These are phyloP conservation scores for Brasilioporus rufonigricans DNA, from an alignment of 768 basidiomycete species.

Conservation along the genomic window DNA sequence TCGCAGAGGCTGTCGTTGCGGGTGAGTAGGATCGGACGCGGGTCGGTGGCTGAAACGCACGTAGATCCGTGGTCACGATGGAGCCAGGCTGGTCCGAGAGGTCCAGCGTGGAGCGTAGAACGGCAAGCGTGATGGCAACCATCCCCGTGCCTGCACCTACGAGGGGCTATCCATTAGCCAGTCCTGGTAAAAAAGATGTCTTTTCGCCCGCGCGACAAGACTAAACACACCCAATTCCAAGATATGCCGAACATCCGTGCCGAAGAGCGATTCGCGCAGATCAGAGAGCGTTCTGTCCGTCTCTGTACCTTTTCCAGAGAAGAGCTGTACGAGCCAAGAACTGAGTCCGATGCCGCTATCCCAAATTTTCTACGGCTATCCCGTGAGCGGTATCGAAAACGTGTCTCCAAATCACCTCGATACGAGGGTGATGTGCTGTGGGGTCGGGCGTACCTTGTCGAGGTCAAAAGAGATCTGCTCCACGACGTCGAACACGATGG, in stretches of 20 bases:
- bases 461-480: constrained; percentile 91
- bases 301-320: constrained; percentile 12
- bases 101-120: constrained; percentile 43
- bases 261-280: constrained; percentile 41
- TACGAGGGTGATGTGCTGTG: too few relatives aligned
- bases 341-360: constrained; percentile 88
- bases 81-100: constrained; percentile 24
- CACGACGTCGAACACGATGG: constrained; percentile 44
- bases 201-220: neutral
- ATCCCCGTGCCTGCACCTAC: constrained; percentile 85
- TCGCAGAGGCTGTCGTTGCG: constrained; percentile 67
- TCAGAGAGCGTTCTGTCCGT: constrained; percentile 2
- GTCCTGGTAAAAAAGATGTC: neutral
- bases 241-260: constrained; percentile 39
- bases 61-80: constrained; percentile 70
- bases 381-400: too few relatives aligned
- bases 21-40: neutral
- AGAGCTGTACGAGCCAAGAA: constrained; percentile 62
- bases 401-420: too few relatives aligned
- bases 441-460: constrained; percentile 80
- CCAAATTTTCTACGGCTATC: constrained; percentile 98
- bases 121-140: constrained; percentile 64
- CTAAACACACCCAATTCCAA: constrained; percentile 72
- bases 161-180: neutral
- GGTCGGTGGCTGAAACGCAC: constrained; percentile 40